Conservation (phyloP, 73 alveolate species). For the Breviolum minutum region DNA sequence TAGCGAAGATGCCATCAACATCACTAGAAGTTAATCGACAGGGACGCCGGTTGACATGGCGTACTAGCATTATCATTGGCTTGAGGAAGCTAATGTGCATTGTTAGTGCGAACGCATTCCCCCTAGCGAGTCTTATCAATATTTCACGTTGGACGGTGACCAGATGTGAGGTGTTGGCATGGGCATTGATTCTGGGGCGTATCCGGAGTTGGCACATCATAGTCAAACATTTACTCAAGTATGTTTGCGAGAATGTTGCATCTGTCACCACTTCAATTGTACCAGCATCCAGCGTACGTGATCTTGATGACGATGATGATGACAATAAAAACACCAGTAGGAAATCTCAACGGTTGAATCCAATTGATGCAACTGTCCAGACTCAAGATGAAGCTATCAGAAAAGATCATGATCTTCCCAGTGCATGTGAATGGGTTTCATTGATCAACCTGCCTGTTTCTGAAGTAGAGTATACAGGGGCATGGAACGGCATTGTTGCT, state of each 20-base stretch:
- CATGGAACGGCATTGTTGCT: background rate
- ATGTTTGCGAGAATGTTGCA: background rate
- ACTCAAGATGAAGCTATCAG: conserved; percentile 7
- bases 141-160: conserved; percentile 29
- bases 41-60: background rate
- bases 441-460: background rate
- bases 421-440: background rate
- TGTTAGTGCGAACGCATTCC: conserved; percentile 1
- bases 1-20: background rate
- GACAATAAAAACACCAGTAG: background rate
- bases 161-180: background rate
- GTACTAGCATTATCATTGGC: background rate
- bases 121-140: background rate
- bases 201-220: background rate
- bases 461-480: background rate
- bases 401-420: background rate
- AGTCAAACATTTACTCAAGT: background rate
- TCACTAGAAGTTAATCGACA: conserved; percentile 11
- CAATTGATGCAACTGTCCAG: background rate
- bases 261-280: background rate
- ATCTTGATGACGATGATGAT: background rate
- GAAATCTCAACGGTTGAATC: background rate
- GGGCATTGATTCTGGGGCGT: conserved; percentile 17
- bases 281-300: background rate
- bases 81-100: background rate